These are phyloP conservation scores for Phoma herbarum DNA, from an alignment of 2,329 filamentous ascomycete genomes.

Conservation along the genomic window DNA sequence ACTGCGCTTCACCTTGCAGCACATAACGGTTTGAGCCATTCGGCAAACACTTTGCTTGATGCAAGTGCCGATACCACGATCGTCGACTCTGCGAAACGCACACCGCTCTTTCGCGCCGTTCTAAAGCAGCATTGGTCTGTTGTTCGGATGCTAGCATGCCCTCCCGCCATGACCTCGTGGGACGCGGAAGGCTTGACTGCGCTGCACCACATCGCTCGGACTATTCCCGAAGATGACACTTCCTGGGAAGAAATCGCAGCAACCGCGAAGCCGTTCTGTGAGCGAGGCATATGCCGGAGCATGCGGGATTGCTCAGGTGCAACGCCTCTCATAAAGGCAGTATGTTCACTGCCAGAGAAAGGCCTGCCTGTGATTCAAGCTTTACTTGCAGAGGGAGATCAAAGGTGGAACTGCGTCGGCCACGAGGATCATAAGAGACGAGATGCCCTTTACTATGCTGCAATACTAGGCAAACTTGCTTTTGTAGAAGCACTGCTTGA, in stretches of 20 bases:
- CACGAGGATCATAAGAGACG: slow-evolving; percentile 44
- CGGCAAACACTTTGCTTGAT: slow-evolving; percentile 34
- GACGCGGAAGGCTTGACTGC: slow-evolving; percentile 42
- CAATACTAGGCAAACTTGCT: slow-evolving; percentile 33
- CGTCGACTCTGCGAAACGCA: slow-evolving; percentile 36
- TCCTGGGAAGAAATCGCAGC: slow-evolving; percentile 42
- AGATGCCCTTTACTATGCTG: slow-evolving; percentile 43
- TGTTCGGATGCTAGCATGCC: slow-evolving; percentile 38
- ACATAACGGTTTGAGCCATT: slow-evolving; percentile 34
- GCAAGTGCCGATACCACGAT: slow-evolving; percentile 35
- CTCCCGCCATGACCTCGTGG: slow-evolving; percentile 45
- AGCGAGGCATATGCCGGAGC: slow-evolving; percentile 42
- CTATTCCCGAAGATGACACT: slow-evolving; percentile 30
- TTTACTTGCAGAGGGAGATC: slow-evolving; percentile 31
- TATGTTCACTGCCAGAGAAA: slow-evolving; percentile 41
- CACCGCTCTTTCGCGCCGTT: slow-evolving; percentile 44
- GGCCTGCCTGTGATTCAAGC: slow-evolving; percentile 40
- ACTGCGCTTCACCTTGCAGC: slow-evolving; percentile 45
- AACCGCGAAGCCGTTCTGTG: slow-evolving; percentile 39
- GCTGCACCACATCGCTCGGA: slow-evolving; percentile 43
- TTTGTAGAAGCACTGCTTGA: slow-evolving; percentile 42
- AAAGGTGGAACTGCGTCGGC: slow-evolving; percentile 38
- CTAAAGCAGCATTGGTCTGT: slow-evolving; percentile 40
- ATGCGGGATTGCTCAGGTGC: slow-evolving; percentile 46
- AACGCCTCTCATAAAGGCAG: slow-evolving; percentile 46